Conservation (phyloP, 2,329 filamentous ascomycete species). For the Penicillium sp. region DNA sequence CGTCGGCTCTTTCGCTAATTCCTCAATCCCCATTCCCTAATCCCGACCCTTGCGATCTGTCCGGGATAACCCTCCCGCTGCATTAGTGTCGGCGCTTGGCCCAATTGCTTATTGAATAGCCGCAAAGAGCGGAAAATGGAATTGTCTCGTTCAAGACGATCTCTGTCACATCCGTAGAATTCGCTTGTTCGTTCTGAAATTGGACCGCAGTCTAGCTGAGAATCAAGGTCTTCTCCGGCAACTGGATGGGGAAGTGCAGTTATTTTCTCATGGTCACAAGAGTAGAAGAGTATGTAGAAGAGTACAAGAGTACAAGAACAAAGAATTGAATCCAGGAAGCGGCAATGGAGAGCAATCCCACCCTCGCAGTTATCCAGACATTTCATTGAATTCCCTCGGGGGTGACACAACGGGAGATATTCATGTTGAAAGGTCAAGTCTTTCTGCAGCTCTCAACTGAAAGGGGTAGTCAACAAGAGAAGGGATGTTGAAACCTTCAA, state of each 20-base stretch:
- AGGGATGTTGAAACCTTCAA: not conserved
- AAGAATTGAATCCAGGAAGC: not conserved
- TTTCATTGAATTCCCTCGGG: not conserved
- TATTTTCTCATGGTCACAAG: not conserved
- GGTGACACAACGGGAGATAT: not conserved
- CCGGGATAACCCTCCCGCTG: not conserved
- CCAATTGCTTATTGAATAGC: conserved; percentile 12
- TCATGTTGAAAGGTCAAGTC: not conserved
- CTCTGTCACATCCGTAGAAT: conserved; percentile 7
- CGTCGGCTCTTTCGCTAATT: not conserved
- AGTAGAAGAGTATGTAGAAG: too few relatives aligned
- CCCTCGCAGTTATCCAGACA: not conserved
- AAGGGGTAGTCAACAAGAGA: not conserved
- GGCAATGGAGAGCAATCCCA: not conserved
- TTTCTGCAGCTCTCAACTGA: not conserved
- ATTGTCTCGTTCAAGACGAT: not conserved
- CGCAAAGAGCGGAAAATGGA: not conserved
- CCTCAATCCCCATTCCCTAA: not conserved
- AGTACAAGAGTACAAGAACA: not conserved
- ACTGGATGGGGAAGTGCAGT: conserved; percentile 8
- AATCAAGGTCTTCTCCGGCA: not conserved
- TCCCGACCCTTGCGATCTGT: not conserved
- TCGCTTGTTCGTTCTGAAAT: not conserved
- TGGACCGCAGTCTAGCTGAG: not conserved
- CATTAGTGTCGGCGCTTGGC: not conserved